Evolutionary conservation across 306 rosid species (phyloP).

Genomic region (Phaseolus lunatus): DNA sequence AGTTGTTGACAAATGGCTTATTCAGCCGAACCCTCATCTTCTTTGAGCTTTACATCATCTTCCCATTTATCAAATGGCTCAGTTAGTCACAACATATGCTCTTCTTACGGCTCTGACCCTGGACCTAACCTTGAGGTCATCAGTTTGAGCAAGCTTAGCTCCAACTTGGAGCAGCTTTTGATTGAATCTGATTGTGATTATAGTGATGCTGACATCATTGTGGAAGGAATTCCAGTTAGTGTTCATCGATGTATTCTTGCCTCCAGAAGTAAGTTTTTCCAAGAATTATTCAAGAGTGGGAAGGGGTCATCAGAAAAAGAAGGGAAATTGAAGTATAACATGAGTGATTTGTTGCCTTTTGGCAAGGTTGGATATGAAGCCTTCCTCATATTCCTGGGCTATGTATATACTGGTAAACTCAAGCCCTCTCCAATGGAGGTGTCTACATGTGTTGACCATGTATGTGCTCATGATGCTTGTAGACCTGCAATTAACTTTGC

Average conservation of each 20-base stretch:
- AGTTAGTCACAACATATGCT: constrained; percentile 53
- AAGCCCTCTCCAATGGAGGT: constrained; percentile 77
- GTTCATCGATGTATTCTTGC: constrained; percentile 86
- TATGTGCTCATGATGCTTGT: constrained; percentile 84
- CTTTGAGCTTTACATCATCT: constrained; percentile 88
- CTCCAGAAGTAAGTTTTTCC: constrained; percentile 78
- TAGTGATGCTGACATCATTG: constrained; percentile 73
- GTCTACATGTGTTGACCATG: constrained; percentile 83
- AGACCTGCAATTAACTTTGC: constrained; percentile 90
- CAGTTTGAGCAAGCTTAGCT: constrained; percentile 78
- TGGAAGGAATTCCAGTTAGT: constrained; percentile 69
- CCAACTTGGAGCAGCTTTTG: constrained; percentile 80
- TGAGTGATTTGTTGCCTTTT: constrained; percentile 76
- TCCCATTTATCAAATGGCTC: constrained; percentile 81
- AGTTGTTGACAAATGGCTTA: constrained; percentile 60
- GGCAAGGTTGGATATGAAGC: constrained; percentile 85
- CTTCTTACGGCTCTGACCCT: constrained; percentile 56
- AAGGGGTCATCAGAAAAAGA: constrained; percentile 53
- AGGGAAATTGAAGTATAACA: constrained; percentile 67
- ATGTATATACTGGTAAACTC: constrained; percentile 85
- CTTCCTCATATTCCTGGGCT: constrained; percentile 68
- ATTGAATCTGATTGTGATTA: constrained; percentile 69
- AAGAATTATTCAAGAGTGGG: constrained; percentile 66
- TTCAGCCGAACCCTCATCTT: constrained; percentile 82
- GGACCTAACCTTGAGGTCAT: constrained; percentile 74